Evolutionary conservation across 2,329 filamentous ascomycete genomes (phyloP), one percentile per base, ranked within the genome.

Genomic region (Trichoderma sp.): DNA sequence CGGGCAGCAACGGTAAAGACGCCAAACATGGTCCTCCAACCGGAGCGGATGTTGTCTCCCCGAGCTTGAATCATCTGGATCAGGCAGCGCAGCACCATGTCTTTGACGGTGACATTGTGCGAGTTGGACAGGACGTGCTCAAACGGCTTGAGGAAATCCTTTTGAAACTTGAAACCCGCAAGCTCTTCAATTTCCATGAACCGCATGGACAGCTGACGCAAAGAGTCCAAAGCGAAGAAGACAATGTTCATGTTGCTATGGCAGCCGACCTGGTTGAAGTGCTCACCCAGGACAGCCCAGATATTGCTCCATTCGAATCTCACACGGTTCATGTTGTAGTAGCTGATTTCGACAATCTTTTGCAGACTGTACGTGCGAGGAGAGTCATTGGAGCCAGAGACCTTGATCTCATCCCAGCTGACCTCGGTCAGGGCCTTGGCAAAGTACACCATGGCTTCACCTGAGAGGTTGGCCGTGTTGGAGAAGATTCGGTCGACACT

Each of bases 1-100:
- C 90, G 85, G 19, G 96, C 95, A 30, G 96, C 95, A 44, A 98
- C 93, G 1, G 94, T 97, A 74, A 99, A 99, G 34, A 97, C 94
- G 4, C 94, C 95, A 77, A 99, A 98, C 94, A 99, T 99, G 21
- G 96, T 98, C 74, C 95, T 90, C 95, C 95, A 99, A 5, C 95
- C 95, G 45, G 93, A 97, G 60, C 94, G 89, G 73, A 99, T 99
- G 71, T 98, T 98, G 77, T 97, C 91, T 6, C 96, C 96, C 65
- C 92, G 86, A 39, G 94, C 93, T 79, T 99, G 95, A 55, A 99
- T 97, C 96, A 99, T 99, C 78, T 99, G 96, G 64, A 97, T 96
- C 67, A 99, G 81, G 74, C 96, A 99, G 50, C 94, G 88, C 26
- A 99, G 81, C 52, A 97, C 92, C 90, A 99, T 94, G 72, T 99